Evolutionary conservation across 2,329 filamentous ascomycete species (phyloP).

Genomic region (Sporothrix sp.): DNA sequence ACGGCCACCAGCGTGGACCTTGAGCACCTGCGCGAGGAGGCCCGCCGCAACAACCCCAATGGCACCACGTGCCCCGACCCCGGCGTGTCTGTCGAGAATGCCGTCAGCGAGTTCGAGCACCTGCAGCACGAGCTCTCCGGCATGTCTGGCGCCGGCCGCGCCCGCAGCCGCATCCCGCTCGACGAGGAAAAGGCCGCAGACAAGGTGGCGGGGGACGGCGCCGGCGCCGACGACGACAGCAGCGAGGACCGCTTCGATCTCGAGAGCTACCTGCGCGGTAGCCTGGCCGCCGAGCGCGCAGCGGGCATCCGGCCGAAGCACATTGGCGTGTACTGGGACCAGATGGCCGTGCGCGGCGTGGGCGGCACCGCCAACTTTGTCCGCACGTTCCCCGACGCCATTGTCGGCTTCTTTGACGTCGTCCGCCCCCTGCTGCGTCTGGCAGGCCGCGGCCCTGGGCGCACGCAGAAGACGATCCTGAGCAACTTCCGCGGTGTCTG

Average conservation of each 20-base stretch:
- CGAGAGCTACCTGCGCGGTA: slow-evolving; percentile 62
- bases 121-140: slow-evolving; percentile 52
- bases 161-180: slow-evolving; percentile 18
- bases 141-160: slow-evolving; percentile 43
- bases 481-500: slow-evolving; percentile 61
- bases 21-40: slow-evolving; percentile 33
- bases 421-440: slow-evolving; percentile 53
- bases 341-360: slow-evolving; percentile 64
- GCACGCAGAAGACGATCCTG: slow-evolving; percentile 62
- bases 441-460: slow-evolving; percentile 57
- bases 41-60: slow-evolving; percentile 37
- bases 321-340: slow-evolving; percentile 71
- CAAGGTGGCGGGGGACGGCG: neutral
- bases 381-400: slow-evolving; percentile 66
- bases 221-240: slow-evolving; percentile 25
- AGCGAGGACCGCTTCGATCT: slow-evolving; percentile 60
- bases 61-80: slow-evolving; percentile 32
- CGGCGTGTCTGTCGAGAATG: slow-evolving; percentile 55
- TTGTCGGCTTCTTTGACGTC: slow-evolving; percentile 67
- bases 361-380: slow-evolving; percentile 65
- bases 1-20: slow-evolving; percentile 22
- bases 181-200: slow-evolving; percentile 50
- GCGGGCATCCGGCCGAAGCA: slow-evolving; percentile 75
- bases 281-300: slow-evolving; percentile 58
- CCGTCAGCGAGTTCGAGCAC: slow-evolving; percentile 61